Evolutionary conservation across 2,329 filamentous ascomycete species (phyloP), one percentile per base, ranked within the genome.

Genomic region (Trichothecium sympodiale): DNA sequence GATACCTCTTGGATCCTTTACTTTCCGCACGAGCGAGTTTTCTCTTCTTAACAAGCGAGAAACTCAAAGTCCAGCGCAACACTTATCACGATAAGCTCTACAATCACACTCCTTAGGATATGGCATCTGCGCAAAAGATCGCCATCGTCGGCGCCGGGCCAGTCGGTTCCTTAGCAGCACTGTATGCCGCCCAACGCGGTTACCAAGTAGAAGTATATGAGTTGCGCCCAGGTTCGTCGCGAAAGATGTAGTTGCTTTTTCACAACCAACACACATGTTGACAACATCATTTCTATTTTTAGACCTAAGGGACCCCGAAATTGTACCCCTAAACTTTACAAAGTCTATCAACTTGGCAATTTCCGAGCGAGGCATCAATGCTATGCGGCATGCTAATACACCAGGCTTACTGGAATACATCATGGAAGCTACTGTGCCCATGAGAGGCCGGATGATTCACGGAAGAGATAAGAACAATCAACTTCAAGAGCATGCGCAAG

Each of bases 341-440:
- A 94, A 87, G 57, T 96, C 91, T n/a, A 98, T 98, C 65, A 98
- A 98, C 53, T 64, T 98, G 37, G 89, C 91, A 16, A 68, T 98
- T 1, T 96, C 91, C 0, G 88, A 96, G 55, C 78, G 91, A 39
- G 91, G 91, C 23, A 88, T 96, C 55, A 83, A 91, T 56, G 84
- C 89, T 16, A 80, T 98, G 60, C 73, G 74, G 35, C 67, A 83
- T 47, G 76, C 83, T 2, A 74, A 76, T 17, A 71, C 78, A 23
- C 61, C 74, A 3, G 70, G 67, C 3, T 70, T 96, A 26, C 64
- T 94, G 23, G 70, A 88, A 10, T 69, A 77, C 46, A 76, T 96
- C 23, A 69, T 94, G 49, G 65, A 64, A 1, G 75, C 80, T 35
- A 89, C 88, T 0, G 86, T 96, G 40, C 88, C 89, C 9, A 95